Evolutionary conservation across 805 yeast genomes (phyloP).

Genomic region (Nakazawaea ishiwadae): DNA sequence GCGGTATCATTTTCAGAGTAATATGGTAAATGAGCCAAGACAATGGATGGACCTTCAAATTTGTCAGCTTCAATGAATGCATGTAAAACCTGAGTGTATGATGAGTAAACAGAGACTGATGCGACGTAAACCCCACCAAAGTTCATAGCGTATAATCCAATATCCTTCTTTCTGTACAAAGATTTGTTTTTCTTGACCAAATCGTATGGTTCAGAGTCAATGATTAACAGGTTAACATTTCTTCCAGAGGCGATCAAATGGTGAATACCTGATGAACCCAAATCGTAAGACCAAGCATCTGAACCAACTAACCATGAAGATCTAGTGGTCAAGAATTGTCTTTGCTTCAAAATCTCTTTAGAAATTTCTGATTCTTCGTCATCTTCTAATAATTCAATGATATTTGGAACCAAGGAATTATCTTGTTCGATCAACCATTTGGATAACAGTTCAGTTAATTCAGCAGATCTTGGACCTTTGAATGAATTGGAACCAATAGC

Average conservation of each 20-base stretch:
- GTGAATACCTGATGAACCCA: constrained; percentile 90
- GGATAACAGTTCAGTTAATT: constrained; percentile 53
- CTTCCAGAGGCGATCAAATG: constrained; percentile 69
- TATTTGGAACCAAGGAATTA: constrained; percentile 26
- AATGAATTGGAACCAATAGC: constrained; percentile 41
- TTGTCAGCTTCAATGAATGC: constrained; percentile 87
- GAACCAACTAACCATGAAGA: constrained; percentile 88
- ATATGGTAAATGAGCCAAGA: constrained; percentile 86
- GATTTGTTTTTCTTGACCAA: constrained; percentile 33
- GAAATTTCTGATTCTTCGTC: constrained; percentile 40
- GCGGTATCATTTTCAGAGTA: constrained; percentile 60
- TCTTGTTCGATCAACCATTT: constrained; percentile 62
- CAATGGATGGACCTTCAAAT: constrained; percentile 86
- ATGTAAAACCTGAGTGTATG: constrained; percentile 88
- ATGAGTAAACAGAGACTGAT: constrained; percentile 87
- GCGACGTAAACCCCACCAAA: constrained; percentile 88
- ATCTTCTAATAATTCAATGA: constrained; percentile 29
- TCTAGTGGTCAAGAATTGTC: constrained; percentile 40
- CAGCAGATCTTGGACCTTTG: constrained; percentile 37
- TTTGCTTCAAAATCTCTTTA: constrained; percentile 38
- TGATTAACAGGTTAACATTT: constrained; percentile 78
- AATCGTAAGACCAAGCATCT: constrained; percentile 92
- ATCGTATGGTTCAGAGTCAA: constrained; percentile 77
- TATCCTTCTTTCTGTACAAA: constrained; percentile 74
- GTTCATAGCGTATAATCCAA: constrained; percentile 93